These are phyloP conservation scores for Capsicum rhomboideum DNA, from an alignment of 257 asterid species.

Conservation along the genomic window DNA sequence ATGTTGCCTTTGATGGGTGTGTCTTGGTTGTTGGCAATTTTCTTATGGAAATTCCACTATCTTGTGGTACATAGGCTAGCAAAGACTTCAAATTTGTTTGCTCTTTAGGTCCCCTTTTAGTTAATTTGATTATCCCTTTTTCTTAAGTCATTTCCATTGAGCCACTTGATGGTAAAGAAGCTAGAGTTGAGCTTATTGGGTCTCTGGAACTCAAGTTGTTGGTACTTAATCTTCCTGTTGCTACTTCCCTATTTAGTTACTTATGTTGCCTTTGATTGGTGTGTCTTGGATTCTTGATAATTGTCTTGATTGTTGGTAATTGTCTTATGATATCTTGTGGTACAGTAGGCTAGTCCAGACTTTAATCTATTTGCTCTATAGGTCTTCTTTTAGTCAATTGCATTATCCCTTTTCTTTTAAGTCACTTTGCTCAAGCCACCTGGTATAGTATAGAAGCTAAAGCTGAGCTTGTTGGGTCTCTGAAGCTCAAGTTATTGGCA, in stretches of 20 bases:
- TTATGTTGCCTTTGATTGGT: too few species aligned
- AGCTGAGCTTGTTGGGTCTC: constrained; percentile 24
- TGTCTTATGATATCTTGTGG: background rate
- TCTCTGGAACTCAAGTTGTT: constrained; percentile 57
- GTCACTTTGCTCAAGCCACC: too few species aligned
- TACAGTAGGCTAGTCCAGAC: background rate
- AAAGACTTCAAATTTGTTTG: background rate
- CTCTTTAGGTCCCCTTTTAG: background rate
- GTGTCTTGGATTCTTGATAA: too few species aligned
- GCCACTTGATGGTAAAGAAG: background rate
- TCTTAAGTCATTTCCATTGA: too few species aligned
- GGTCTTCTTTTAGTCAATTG: background rate
- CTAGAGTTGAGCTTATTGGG: constrained; percentile 25
- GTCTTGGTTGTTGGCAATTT: background rate
- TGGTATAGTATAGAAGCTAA: constrained; percentile 6
- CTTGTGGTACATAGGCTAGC: background rate
- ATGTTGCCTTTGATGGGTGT: too few species aligned
- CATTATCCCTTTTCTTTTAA: background rate
- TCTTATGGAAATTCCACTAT: background rate
- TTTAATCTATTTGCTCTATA: background rate
- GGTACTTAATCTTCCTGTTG: too few species aligned
- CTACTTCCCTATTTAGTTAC: too few species aligned
- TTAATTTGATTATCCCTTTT: too few species aligned
- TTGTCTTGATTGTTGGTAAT: background rate
- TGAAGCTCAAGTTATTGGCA: constrained; percentile 71